Percentiles rank a stretch among this genome's conserved stretches.
Evolutionary conservation across 352 stramenopile species (phyloP).

Genomic region (Blastocystis sp.): DNA sequence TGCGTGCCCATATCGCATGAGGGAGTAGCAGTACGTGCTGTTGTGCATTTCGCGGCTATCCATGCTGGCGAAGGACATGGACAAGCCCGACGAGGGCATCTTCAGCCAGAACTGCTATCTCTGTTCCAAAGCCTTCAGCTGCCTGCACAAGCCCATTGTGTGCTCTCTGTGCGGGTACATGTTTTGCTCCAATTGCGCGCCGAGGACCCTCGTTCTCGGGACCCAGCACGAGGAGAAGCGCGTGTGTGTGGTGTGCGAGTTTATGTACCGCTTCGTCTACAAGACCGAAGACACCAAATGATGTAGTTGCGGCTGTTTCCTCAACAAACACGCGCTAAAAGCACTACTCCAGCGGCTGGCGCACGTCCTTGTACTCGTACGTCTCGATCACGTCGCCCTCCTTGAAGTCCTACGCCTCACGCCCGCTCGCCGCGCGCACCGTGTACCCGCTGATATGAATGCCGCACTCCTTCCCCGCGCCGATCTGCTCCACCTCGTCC

Average conservation of each 20-base stretch:
- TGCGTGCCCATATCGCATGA: neutral
- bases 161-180: constrained; percentile 51
- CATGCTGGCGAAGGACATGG: constrained; percentile 26
- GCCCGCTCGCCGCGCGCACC: neutral
- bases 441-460: constrained; percentile 86
- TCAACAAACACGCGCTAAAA: neutral
- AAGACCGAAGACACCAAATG: constrained; percentile 48
- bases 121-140: constrained; percentile 6
- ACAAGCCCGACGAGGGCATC: constrained; percentile 33
- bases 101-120: constrained; percentile 29
- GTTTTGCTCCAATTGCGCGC: constrained; percentile 46
- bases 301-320: constrained; percentile 9
- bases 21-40: constrained; percentile 44
- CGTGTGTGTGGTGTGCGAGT: constrained; percentile 57
- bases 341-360: constrained; percentile 29
- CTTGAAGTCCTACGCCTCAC: constrained; percentile 82
- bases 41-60: constrained; percentile 37
- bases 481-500: constrained; percentile 85
- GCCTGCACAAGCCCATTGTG: constrained; percentile 32
- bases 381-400: constrained; percentile 89
- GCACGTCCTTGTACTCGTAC: constrained; percentile 73
- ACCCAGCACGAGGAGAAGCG: constrained; percentile 29
- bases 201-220: neutral
- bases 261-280: constrained; percentile 61
- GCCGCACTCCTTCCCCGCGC: constrained; percentile 92